Percentiles rank a stretch among this genome's conserved stretches.
Conservation (phyloP, 306 rosid species). For the Malus asiatica region DNA sequence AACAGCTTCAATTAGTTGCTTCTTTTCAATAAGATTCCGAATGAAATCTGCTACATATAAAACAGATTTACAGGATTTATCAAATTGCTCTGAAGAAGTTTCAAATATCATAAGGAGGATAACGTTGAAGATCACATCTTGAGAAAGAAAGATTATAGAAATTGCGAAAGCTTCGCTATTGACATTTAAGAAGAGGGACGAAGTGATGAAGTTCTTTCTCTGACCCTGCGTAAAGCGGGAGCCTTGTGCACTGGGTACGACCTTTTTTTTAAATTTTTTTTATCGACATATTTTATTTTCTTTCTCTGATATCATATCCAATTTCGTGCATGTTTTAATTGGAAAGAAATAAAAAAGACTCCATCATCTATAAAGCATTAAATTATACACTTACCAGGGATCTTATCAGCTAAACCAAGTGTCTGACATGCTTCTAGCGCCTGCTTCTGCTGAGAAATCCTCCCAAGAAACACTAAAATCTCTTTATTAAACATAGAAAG, state of each 20-base stretch:
- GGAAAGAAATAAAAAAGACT: no score
- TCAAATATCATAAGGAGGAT: not conserved
- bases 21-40: conserved; percentile 29
- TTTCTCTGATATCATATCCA: no score
- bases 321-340: no score
- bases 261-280: no score
- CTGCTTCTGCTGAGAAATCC: conserved; percentile 30
- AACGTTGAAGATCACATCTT: not conserved
- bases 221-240: no score
- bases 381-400: conserved; percentile 33
- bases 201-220: no score
- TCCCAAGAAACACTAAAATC: conserved; percentile 38
- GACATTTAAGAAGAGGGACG: no score
- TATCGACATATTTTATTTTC: no score
- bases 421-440: conserved; percentile 27
- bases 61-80: not conserved
- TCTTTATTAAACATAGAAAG: conserved; percentile 28
- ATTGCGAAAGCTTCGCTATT: no score
- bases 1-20: conserved; percentile 41
- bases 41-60: conserved; percentile 29
- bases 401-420: conserved; percentile 33
- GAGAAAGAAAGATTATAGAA: no score
- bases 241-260: no score
- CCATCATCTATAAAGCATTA: not conserved
- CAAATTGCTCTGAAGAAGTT: not conserved